Base-by-base conservation (phyloP, 2,329 filamentous ascomycete species). In the Aspergillus fischeri region DNA sequence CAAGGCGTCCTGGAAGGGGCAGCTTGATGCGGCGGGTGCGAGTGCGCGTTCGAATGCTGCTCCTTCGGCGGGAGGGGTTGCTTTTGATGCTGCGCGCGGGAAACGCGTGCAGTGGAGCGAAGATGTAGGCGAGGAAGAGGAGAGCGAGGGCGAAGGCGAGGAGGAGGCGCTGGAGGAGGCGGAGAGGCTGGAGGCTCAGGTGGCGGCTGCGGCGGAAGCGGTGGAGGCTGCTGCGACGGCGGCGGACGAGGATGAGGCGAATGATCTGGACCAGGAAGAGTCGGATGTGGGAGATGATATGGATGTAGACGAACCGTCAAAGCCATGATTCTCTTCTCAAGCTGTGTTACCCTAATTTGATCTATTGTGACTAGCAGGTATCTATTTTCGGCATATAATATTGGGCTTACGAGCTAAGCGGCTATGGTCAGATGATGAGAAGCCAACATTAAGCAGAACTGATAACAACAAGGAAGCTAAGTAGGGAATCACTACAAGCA, bases 161-260 rank as follows among this genome's bases (percentile, higher is more conserved):
- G 70, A 72, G 51, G 71, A 70, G 51, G 70, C 63, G 49, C 66
- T 68, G 52, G 66, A 73, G 57, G 62, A 70, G 35, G 63, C 60
- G 28, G 70, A 72, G 56, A 66, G 72, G 52, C 44, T 67, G 51
- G 69, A 69, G 35, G 67, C 65, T n/a, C 60, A 63, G 49, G 65
- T 64, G 49, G 68, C 63, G 17, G 69, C 64, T 14, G 68, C 68
- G n/a, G 61, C 62, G 32, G 64, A 59, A 35, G 64, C 62, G 32
- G 60, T 59, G 42, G 64, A 63, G 20, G 64, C 62, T 3, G 65
- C 59, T 17, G 60, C 59, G 21, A 63, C 48, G 20, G 61, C 55
- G 21, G 59, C 57, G 32, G 59, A 65, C n/a, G 67, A 71, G 28
- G 65, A 63, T 1, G 63, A 64, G 2, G 69, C 65, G 17, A 63